Base-by-base conservation (phyloP, 352 stramenopile genomes). In the Globisporangium perplexum region DNA sequence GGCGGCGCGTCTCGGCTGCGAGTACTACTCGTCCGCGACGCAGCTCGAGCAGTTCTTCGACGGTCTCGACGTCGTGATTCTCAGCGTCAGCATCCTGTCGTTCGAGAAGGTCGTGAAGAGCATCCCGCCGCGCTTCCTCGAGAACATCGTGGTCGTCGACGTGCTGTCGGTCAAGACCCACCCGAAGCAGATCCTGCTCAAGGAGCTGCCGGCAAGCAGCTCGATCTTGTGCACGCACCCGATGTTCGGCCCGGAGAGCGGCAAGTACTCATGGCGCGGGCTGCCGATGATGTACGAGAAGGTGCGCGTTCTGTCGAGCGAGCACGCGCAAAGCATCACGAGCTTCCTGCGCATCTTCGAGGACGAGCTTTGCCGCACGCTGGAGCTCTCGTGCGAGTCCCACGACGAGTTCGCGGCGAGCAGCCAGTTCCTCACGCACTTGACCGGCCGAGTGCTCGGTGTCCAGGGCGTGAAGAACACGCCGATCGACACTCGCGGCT, bases 151-250 rank as follows among this genome's bases (percentile, higher is more conserved):
- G 26, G 73, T 99, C 44, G 95, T 98, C 14, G 96, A 99, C 72
- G 96, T 99, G 50, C 72, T 99, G 42, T 98, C 90, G 53, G 96
- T 99, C n/a, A 99, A 99, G 69, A 97, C 96, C 45, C 95, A 99
- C 72, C 74, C 96, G 30, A 96, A 97, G 64, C 72, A 96, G 59
- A 84, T 97, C 39, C 59, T 99, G 72, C 77, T 98, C 41, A 69
- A 96, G 35, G 55, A 88, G n/a, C 61, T 98, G 17, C 95, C 95
- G 3, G 55, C 72, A 42, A 87, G 88, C 59, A 88, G 79, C 50
- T 95, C 97, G 55, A 95, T 99, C 35, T 67, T 99, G 35, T 98
- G 94, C 59, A 98, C 96, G 17, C 96, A 99, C 74, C 96, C 96
- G 2, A 99, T 99, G 96, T 99, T 99, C 72, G 96, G 96, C 41